Evolutionary conservation across 345 rosid species (phyloP).

Genomic region (Moricandia arvensis): DNA sequence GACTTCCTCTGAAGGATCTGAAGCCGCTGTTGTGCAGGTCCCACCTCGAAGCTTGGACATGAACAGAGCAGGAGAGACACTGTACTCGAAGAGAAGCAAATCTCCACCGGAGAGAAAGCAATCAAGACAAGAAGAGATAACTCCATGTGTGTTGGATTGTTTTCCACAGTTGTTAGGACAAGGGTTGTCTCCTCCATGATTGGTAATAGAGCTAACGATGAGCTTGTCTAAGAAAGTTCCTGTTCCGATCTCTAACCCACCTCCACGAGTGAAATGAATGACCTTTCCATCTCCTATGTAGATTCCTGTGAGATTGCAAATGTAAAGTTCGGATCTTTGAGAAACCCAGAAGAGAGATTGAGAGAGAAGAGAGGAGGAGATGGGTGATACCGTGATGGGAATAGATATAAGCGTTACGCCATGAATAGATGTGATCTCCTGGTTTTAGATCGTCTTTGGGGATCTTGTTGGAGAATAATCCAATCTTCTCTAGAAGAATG

Average conservation of each 20-base stretch:
- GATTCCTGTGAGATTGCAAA: conserved; percentile 45
- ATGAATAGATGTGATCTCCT: conserved; percentile 86
- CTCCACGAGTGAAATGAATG: conserved; percentile 73
- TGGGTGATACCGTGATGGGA: conserved; percentile 64
- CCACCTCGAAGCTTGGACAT: conserved; percentile 66
- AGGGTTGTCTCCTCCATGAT: conserved; percentile 39
- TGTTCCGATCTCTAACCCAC: conserved; percentile 60
- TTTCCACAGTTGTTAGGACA: conserved; percentile 56
- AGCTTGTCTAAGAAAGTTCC: conserved; percentile 63
- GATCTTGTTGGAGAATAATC: conserved; percentile 59
- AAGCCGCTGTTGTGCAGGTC: conserved; percentile 63
- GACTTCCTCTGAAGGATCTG: conserved; percentile 59
- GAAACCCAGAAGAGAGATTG: background rate
- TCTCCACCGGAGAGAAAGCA: conserved; percentile 69
- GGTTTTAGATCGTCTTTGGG: conserved; percentile 49
- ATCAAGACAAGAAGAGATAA: conserved; percentile 63
- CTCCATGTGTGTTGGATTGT: conserved; percentile 48
- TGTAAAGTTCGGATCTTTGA: background rate
- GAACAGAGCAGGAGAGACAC: conserved; percentile 46
- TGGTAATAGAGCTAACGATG: conserved; percentile 48
- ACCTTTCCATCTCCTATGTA: conserved; percentile 63
- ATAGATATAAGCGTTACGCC: conserved; percentile 67
- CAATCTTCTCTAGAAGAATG: conserved; percentile 40
- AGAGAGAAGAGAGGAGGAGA: conserved; percentile 5
- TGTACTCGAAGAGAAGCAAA: conserved; percentile 58